Evolutionary conservation across 768 basidiomycete genomes (phyloP).

Genomic region (Suillus ampliporus): DNA sequence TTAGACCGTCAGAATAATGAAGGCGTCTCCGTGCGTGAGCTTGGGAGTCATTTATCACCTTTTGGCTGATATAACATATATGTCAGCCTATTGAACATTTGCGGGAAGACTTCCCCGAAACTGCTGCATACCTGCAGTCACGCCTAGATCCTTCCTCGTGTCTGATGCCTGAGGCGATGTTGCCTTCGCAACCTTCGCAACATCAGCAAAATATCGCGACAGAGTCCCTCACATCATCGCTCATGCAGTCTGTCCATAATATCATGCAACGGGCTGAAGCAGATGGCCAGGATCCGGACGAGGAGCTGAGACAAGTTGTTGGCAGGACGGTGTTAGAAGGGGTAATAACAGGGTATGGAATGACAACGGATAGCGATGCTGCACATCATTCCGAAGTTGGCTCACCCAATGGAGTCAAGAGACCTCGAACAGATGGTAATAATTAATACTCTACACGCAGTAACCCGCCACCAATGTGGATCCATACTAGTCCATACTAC

Average conservation of each 20-base stretch:
- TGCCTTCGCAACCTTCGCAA: conserved; percentile 54
- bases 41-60: conserved; percentile 15
- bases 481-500: not conserved
- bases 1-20: conserved; percentile 67
- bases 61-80: conserved; percentile 14
- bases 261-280: conserved; percentile 66
- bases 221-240: conserved; percentile 68
- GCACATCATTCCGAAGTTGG: conserved; percentile 14
- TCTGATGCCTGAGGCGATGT: conserved; percentile 10
- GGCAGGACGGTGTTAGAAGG: conserved; percentile 68
- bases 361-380: conserved; percentile 38
- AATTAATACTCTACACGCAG: conserved; percentile 8
- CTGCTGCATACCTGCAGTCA: conserved; percentile 65
- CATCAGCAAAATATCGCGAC: conserved; percentile 71
- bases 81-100: conserved; percentile 73
- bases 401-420: conserved; percentile 25
- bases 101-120: conserved; percentile 69
- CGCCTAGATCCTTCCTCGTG: conserved; percentile 25
- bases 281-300: conserved; percentile 70
- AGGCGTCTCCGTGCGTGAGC: conserved; percentile 70
- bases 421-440: conserved; percentile 31
- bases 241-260: conserved; percentile 68
- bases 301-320: conserved; percentile 66
- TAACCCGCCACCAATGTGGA: not conserved
- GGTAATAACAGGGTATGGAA: conserved; percentile 62